phyloP scores from a whole-genome alignment of 257 asterid genomes.

The Penstemon eatonii region DNA sequence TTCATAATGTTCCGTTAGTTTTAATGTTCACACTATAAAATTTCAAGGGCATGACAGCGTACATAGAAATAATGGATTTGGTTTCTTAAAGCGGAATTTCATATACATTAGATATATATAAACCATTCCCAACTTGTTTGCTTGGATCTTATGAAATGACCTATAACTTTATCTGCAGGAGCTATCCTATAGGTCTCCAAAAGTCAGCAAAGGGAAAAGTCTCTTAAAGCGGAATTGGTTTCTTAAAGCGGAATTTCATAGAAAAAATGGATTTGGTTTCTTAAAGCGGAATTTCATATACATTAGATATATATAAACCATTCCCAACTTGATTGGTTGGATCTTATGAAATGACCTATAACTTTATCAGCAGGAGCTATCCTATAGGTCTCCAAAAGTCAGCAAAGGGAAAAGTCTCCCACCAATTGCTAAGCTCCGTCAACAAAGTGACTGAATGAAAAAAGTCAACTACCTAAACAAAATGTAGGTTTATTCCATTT shows the following conservation, averaged over 20 bases:
- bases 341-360: neutral
- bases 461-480: too few relatives aligned
- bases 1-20: neutral
- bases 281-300: neutral
- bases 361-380: slow-evolving; percentile 1
- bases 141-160: neutral
- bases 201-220: too few relatives aligned
- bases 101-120: neutral
- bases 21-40: neutral
- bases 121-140: neutral
- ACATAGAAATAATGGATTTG: neutral
- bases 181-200: neutral
- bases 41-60: neutral
- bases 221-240: neutral
- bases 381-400: too few relatives aligned
- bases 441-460: too few relatives aligned
- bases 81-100: neutral
- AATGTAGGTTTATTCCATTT: too few relatives aligned
- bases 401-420: too few relatives aligned
- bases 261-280: neutral
- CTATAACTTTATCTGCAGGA: neutral
- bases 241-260: neutral
- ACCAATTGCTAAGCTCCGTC: too few relatives aligned
- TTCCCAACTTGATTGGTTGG: neutral
- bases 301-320: neutral